These are phyloP conservation scores for Skeletonema grethae DNA, from an alignment of 108 stramenopile species.

Conservation along the genomic window DNA sequence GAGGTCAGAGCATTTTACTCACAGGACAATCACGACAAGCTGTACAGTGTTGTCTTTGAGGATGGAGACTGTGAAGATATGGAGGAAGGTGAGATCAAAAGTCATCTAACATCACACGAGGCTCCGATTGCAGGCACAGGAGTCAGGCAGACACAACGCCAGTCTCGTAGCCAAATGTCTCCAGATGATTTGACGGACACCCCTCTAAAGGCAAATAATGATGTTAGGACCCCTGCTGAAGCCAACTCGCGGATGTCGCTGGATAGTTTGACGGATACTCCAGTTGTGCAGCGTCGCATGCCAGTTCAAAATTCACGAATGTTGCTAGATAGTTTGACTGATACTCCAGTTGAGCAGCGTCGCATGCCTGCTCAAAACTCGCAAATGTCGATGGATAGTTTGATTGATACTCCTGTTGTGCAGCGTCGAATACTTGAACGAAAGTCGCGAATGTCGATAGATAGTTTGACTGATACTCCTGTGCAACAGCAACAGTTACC, in stretches of 20 bases:
- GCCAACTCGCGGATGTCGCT: slow-evolving; percentile 4
- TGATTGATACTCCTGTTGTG: slow-evolving; percentile 19
- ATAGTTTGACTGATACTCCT: slow-evolving; percentile 26
- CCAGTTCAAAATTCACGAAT: not conserved
- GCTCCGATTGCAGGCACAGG: not conserved
- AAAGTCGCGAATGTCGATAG: not conserved
- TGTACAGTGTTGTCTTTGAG: slow-evolving; percentile 2
- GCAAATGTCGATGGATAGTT: slow-evolving; percentile 2
- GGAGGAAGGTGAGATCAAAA: slow-evolving; percentile 1
- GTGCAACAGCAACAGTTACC: slow-evolving; percentile 5
- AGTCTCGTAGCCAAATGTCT: slow-evolving; percentile 7
- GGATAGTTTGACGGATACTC: slow-evolving; percentile 16
- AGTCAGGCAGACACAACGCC: not conserved
- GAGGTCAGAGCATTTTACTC: not conserved
- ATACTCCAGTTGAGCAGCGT: slow-evolving; percentile 12
- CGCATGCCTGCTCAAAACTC: slow-evolving; percentile 4
- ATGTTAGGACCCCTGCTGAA: not conserved
- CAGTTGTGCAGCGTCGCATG: not conserved
- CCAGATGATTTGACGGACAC: slow-evolving; percentile 31
- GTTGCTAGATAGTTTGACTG: slow-evolving; percentile 14
- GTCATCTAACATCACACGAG: not conserved
- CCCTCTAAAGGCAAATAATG: slow-evolving; percentile 4
- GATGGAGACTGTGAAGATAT: slow-evolving; percentile 6
- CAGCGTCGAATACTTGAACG: not conserved
- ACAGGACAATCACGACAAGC: not conserved